Evolutionary conservation across 495 filamentous ascomycete genomes (phyloP).

Genomic region (Daldinia caldariorum): DNA sequence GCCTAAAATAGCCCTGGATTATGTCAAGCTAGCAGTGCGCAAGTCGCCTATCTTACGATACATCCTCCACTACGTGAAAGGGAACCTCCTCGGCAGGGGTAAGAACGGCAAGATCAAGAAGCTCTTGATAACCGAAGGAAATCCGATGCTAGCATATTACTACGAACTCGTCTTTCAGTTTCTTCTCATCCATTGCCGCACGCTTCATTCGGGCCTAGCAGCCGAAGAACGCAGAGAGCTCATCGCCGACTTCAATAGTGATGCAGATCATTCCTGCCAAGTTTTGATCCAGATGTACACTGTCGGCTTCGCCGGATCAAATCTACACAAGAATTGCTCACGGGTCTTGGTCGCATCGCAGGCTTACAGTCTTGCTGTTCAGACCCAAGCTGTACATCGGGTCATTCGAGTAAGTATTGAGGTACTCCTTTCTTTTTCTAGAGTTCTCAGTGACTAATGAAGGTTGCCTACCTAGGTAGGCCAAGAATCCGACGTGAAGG

Average conservation of each 20-base stretch:
- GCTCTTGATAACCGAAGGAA: conserved; percentile 42
- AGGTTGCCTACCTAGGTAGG: conserved; percentile 31
- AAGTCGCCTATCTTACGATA: conserved; percentile 42
- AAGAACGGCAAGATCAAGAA: conserved; percentile 39
- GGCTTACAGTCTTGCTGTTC: conserved; percentile 37
- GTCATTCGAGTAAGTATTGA: conserved; percentile 43
- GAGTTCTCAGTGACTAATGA: conserved; percentile 22
- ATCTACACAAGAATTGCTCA: conserved; percentile 43
- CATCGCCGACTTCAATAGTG: conserved; percentile 41
- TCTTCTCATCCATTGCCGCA: conserved; percentile 39
- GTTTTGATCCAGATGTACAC: conserved; percentile 44
- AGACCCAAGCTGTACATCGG: conserved; percentile 42
- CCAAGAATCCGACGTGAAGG: conserved; percentile 38
- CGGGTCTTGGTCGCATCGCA: conserved; percentile 41
- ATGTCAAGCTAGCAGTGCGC: conserved; percentile 35
- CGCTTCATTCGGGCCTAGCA: conserved; percentile 35
- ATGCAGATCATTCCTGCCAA: conserved; percentile 35
- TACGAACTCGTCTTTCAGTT: conserved; percentile 46
- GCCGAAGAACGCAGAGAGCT: conserved; percentile 33
- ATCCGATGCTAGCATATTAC: conserved; percentile 40
- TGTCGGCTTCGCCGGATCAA: conserved; percentile 44
- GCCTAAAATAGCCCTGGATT: conserved; percentile 29
- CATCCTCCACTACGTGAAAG: conserved; percentile 38
- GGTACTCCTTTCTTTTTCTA: background rate
- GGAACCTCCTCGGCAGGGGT: conserved; percentile 28